Conservation (phyloP, 179 eudicot genomes). For the Corrigiola litoralis region DNA sequence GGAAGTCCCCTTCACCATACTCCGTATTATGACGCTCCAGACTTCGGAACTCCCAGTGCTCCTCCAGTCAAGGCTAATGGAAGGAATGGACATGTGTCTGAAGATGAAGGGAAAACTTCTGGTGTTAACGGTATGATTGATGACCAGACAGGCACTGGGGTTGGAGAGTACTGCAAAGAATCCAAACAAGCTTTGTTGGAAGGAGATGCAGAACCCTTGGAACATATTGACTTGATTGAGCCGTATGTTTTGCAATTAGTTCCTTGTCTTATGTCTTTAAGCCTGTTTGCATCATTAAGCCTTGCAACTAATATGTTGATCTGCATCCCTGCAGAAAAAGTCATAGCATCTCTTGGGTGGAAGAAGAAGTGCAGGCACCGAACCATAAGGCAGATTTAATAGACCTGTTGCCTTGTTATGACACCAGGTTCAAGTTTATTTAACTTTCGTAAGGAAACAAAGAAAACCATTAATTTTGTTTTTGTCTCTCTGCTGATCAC, state of each 20-base stretch:
- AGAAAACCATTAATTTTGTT: no score
- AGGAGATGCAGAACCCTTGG: slow-evolving; percentile 17
- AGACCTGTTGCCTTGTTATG: slow-evolving; percentile 35
- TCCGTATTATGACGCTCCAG: slow-evolving; percentile 32
- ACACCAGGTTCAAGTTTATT: slow-evolving; percentile 34
- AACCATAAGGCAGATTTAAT: slow-evolving; percentile 21
- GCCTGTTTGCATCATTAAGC: neutral
- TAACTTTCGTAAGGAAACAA: no score
- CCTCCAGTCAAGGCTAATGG: slow-evolving; percentile 63
- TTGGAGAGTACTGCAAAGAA: slow-evolving; percentile 18
- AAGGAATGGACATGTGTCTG: slow-evolving; percentile 21
- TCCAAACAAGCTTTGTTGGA: slow-evolving; percentile 18
- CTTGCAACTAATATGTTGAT: neutral
- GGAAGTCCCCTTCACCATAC: slow-evolving; percentile 43
- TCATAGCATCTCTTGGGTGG: slow-evolving; percentile 21
- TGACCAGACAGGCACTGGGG: slow-evolving; percentile 28
- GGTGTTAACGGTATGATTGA: slow-evolving; percentile 26
- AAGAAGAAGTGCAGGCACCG: slow-evolving; percentile 25
- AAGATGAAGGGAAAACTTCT: slow-evolving; percentile 22
- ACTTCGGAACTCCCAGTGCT: slow-evolving; percentile 85
- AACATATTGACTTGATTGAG: slow-evolving; percentile 22
- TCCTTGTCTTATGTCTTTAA: neutral
- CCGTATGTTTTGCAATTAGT: slow-evolving; percentile 22
- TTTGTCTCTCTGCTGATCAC: no score
- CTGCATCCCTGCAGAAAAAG: slow-evolving; percentile 31